A percentile compares a stretch with the other conserved stretches of the same genome.
These are phyloP conservation scores for Pichia kluyveri DNA, from an alignment of 805 yeast genomes.

Conservation along the genomic window DNA sequence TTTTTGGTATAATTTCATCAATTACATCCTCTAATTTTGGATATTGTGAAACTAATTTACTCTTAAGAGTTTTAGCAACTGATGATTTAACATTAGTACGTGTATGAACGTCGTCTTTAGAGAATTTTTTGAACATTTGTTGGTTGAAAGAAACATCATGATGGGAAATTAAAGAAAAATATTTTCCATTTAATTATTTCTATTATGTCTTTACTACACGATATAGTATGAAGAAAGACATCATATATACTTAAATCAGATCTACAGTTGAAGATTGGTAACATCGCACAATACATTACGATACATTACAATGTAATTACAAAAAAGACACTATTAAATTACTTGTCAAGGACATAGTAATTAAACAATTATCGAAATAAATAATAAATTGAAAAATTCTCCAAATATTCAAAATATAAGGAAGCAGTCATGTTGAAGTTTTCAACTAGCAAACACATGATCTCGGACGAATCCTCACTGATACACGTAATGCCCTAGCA, in stretches of 20 bases:
- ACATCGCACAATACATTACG: too few relatives aligned
- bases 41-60: conserved; percentile 64
- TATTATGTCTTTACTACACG: neutral
- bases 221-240: neutral
- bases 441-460: conserved; percentile 99
- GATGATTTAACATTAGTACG: conserved; percentile 90
- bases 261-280: too few relatives aligned
- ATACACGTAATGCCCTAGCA: conserved; percentile 99
- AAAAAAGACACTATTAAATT: neutral
- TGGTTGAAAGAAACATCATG: neutral
- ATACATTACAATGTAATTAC: neutral
- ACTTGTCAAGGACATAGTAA: conserved; percentile 1
- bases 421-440: conserved; percentile 92
- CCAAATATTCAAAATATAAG: conserved; percentile 39
- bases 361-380: too few relatives aligned
- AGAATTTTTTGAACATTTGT: conserved; percentile 38
- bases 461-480: conserved; percentile 99
- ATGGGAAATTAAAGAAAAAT: neutral
- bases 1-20: conserved; percentile 82
- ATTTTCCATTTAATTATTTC: too few relatives aligned
- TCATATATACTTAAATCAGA: too few relatives aligned
- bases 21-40: conserved; percentile 67
- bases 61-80: conserved; percentile 80
- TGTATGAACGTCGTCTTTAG: conserved; percentile 81
- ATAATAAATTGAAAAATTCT: conserved; percentile 47